Evolutionary conservation across 2,329 filamentous ascomycete species (phyloP).

Genomic region (Ophiostoma ulmi): DNA sequence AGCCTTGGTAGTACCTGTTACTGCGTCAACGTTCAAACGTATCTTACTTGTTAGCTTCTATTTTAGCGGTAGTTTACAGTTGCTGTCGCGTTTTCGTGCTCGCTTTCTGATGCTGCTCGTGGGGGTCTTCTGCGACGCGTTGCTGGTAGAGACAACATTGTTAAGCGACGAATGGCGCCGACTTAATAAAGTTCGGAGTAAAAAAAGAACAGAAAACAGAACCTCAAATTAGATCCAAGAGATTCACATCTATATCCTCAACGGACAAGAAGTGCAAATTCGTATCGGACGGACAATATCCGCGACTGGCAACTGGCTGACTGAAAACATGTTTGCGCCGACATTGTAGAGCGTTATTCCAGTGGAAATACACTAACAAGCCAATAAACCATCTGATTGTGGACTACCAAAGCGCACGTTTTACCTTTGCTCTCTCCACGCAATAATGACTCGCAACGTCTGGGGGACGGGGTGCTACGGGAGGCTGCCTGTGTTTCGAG

Average conservation of each 20-base stretch:
- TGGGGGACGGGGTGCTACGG: background rate
- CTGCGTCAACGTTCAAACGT: background rate
- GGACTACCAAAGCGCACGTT: background rate
- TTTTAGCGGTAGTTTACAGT: background rate
- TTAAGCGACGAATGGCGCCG: background rate
- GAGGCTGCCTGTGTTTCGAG: background rate
- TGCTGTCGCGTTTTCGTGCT: background rate
- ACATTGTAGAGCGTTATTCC: background rate
- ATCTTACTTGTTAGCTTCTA: background rate
- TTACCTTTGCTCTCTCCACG: background rate
- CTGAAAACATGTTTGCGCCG: background rate
- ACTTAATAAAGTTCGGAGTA: too few species aligned
- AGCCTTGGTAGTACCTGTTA: background rate
- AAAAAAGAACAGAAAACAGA: too few species aligned
- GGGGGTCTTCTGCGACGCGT: background rate
- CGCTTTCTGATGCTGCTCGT: background rate
- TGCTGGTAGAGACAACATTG: too few species aligned
- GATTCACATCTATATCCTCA: background rate
- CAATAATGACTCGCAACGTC: background rate
- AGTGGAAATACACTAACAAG: slow-evolving; percentile 1
- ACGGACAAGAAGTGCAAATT: background rate
- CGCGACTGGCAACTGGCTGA: background rate
- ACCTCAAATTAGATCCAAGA: background rate
- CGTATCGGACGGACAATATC: background rate
- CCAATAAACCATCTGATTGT: background rate